phyloP scores from a whole-genome alignment of 176 grass and related monocot genomes.

The Luzula sylvatica region DNA sequence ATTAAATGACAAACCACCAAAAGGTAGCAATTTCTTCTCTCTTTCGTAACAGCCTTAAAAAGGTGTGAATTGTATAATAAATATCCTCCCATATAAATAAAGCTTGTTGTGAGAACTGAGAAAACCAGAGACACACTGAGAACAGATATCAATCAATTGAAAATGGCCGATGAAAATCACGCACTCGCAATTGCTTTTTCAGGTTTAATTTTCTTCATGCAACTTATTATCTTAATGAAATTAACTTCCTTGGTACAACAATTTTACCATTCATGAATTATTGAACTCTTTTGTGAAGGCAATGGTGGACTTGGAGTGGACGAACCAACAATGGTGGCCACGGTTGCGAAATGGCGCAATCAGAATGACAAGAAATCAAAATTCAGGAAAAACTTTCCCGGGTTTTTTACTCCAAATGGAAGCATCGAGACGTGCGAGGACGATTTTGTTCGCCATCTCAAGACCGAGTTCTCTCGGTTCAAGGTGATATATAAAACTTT shows the following conservation, averaged over 20 bases:
- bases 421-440: conserved; percentile 62
- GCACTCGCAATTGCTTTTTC: conserved; percentile 66
- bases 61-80: not conserved
- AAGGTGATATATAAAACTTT: conserved; percentile 19
- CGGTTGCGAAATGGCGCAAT: conserved; percentile 40
- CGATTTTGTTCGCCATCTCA: conserved; percentile 37
- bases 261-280: no score
- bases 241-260: no score
- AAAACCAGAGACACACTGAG: no score
- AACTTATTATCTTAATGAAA: no score
- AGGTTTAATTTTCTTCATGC: conserved; percentile 33
- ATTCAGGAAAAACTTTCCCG: conserved; percentile 40
- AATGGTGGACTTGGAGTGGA: conserved; percentile 71
- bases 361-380: conserved; percentile 48
- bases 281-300: conserved; percentile 27
- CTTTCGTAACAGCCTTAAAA: no score
- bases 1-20: no score
- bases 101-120: no score
- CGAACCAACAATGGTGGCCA: conserved; percentile 45
- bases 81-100: not conserved
- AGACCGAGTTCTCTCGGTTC: conserved; percentile 58
- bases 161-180: conserved; percentile 50
- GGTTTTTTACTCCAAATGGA: conserved; percentile 32
- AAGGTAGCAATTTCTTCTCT: not conserved
- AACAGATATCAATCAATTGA: no score